phyloP scores from a whole-genome alignment of 2,329 filamentous ascomycete genomes.

The Fusarium nodosum region DNA sequence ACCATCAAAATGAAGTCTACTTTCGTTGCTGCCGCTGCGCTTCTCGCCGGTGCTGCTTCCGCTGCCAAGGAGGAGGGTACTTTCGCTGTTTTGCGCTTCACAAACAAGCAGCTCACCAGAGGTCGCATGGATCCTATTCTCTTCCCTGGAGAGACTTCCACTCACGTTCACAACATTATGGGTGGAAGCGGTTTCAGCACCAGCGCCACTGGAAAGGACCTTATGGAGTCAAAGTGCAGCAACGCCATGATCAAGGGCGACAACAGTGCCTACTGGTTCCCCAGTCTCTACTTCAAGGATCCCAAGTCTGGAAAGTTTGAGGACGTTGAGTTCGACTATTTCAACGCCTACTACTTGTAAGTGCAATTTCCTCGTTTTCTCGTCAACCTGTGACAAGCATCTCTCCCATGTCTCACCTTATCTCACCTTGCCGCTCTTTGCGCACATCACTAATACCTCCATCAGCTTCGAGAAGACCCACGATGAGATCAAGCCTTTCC shows the following conservation, averaged over 20 bases:
- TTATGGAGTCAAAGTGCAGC: slow-evolving; percentile 75
- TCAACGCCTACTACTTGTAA: slow-evolving; percentile 82
- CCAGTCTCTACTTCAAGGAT: slow-evolving; percentile 76
- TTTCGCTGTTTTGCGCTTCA: slow-evolving; percentile 79
- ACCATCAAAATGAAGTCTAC: slow-evolving; percentile 55
- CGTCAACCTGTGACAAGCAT: slow-evolving; percentile 5
- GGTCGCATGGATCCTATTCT: slow-evolving; percentile 78
- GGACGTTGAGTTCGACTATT: slow-evolving; percentile 77
- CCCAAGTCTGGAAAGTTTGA: slow-evolving; percentile 73
- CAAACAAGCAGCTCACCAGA: slow-evolving; percentile 72
- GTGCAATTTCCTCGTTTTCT: slow-evolving; percentile 37
- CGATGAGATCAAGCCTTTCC: slow-evolving; percentile 78
- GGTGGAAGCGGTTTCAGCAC: slow-evolving; percentile 77
- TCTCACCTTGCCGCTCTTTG: neutral
- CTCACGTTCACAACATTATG: slow-evolving; percentile 78
- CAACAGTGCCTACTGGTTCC: slow-evolving; percentile 83
- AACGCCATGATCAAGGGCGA: slow-evolving; percentile 78
- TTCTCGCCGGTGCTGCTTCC: slow-evolving; percentile 55
- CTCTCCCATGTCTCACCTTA: slow-evolving; percentile 1
- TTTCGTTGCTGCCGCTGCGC: slow-evolving; percentile 53
- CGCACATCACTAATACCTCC: slow-evolving; percentile 27
- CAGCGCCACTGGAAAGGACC: slow-evolving; percentile 70
- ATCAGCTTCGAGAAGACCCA: slow-evolving; percentile 70
- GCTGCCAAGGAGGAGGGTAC: slow-evolving; percentile 63
- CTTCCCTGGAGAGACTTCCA: slow-evolving; percentile 67